Conservation (phyloP, 495 filamentous ascomycete species). For the Ascodesmis nigricans region DNA sequence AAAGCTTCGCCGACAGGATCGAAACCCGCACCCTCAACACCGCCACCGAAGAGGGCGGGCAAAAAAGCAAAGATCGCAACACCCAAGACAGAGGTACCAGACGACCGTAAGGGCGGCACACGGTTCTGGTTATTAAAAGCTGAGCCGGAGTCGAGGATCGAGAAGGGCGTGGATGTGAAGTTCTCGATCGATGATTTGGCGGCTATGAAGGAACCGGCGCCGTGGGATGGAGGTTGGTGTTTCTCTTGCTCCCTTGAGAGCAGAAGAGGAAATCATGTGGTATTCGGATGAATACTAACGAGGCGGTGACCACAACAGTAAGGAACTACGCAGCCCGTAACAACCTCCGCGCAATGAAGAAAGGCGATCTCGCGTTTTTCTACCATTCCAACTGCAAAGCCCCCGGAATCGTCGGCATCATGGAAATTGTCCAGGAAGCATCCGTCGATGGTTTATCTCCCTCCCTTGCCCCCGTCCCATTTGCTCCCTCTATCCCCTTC, state of each 20-base stretch:
- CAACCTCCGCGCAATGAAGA: conserved; percentile 73
- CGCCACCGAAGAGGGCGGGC: too few relatives aligned
- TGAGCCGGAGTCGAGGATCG: conserved; percentile 66
- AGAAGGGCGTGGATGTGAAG: conserved; percentile 66
- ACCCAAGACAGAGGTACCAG: not conserved
- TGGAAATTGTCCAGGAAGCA: conserved; percentile 76
- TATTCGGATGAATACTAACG: too few relatives aligned
- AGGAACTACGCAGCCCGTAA: conserved; percentile 27
- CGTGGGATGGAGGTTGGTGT: conserved; percentile 54
- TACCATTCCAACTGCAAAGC: conserved; percentile 80
- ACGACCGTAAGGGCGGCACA: not conserved
- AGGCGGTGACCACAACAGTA: conserved; percentile 8
- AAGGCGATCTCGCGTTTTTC: conserved; percentile 84
- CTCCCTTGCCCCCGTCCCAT: not conserved
- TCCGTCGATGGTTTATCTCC: conserved; percentile 44
- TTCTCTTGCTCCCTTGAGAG: conserved; percentile 12
- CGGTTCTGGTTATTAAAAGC: conserved; percentile 90
- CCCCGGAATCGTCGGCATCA: conserved; percentile 75
- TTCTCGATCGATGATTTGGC: conserved; percentile 89
- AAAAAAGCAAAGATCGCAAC: not conserved
- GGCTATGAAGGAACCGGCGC: conserved; percentile 45
- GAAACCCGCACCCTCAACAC: too few relatives aligned
- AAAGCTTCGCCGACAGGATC: too few relatives aligned
- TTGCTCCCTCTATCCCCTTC: conserved; percentile 1
- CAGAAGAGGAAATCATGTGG: too few relatives aligned